Percentiles rank a stretch among this genome's conserved stretches.
These are phyloP conservation scores for Nymphaea colorata DNA, from an alignment of 164 flowering plant genomes.

Conservation along the genomic window DNA sequence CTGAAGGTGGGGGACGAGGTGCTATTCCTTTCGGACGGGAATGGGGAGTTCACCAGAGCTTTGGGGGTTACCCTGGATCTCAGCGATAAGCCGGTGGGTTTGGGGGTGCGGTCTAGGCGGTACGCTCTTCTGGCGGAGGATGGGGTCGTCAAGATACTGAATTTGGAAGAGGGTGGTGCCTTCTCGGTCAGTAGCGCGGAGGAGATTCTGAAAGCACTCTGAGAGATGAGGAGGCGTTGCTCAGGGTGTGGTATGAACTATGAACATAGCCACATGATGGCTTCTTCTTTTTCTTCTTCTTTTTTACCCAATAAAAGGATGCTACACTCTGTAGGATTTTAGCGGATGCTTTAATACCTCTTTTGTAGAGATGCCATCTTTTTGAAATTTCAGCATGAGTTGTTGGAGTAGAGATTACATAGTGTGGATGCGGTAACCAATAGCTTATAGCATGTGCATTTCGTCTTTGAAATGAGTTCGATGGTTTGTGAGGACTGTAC, in stretches of 20 bases:
- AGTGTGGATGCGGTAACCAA: background rate
- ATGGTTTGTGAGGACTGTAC: background rate
- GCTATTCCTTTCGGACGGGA: slow-evolving; percentile 58
- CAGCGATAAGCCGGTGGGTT: slow-evolving; percentile 49
- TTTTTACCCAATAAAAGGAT: too few relatives aligned
- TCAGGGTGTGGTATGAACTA: too few relatives aligned
- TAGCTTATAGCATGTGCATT: background rate
- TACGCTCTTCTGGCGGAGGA: slow-evolving; percentile 48
- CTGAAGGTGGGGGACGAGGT: slow-evolving; percentile 47
- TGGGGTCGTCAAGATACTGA: slow-evolving; percentile 55
- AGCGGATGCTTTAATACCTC: background rate
- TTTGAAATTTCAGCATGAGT: background rate
- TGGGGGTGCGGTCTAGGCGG: slow-evolving; percentile 57
- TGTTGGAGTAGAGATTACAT: background rate
- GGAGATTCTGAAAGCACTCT: slow-evolving; percentile 39
- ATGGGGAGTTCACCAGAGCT: slow-evolving; percentile 52
- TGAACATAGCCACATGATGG: too few relatives aligned
- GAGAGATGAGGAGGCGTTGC: background rate
- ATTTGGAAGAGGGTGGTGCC: slow-evolving; percentile 59
- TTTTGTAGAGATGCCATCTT: background rate
- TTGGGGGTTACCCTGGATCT: slow-evolving; percentile 47
- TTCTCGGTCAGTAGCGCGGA: slow-evolving; percentile 52
- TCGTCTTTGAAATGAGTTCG: background rate
- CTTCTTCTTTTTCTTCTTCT: background rate
- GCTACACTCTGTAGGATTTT: background rate